phyloP scores from a whole-genome alignment of 164 flowering plant genomes.

The Saururus chinensis region DNA sequence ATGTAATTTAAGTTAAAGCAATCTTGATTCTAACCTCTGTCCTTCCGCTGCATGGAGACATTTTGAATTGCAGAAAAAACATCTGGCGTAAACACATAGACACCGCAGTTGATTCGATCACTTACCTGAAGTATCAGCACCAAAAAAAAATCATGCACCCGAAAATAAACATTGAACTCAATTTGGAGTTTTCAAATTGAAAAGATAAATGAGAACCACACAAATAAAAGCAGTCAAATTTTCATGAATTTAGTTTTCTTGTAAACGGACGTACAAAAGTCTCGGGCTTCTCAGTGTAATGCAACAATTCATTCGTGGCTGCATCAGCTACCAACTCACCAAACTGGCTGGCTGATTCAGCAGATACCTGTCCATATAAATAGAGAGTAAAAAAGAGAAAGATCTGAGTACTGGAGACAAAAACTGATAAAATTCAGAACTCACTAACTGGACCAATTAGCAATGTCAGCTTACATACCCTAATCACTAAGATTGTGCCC shows the following conservation, averaged over 20 bases:
- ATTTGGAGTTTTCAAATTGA: neutral
- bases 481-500: constrained; percentile 85
- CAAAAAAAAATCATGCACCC: neutral
- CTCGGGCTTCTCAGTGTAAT: constrained; percentile 96
- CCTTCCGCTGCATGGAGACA: constrained; percentile 67
- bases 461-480: constrained; percentile 38
- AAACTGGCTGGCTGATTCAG: constrained; percentile 89
- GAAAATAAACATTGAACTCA: neutral
- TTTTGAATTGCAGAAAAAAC: constrained; percentile 68
- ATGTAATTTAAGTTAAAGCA: neutral
- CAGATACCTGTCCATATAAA: constrained; percentile 53
- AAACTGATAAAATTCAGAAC: neutral
- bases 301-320: constrained; percentile 74
- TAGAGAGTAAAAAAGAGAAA: neutral
- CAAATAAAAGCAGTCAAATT: neutral
- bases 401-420: neutral
- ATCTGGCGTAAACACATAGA: constrained; percentile 82
- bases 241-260: neutral
- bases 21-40: constrained; percentile 43
- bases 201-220: constrained; percentile 1
- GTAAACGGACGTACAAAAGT: constrained; percentile 65
- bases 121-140: constrained; percentile 54
- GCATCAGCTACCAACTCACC: constrained; percentile 97
- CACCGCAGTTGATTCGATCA: constrained; percentile 94
- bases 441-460: neutral